A percentile compares a stretch with the other conserved stretches of the same genome.
Conservation (phyloP, 768 basidiomycete species). For the Fibroporia radiculosa region DNA sequence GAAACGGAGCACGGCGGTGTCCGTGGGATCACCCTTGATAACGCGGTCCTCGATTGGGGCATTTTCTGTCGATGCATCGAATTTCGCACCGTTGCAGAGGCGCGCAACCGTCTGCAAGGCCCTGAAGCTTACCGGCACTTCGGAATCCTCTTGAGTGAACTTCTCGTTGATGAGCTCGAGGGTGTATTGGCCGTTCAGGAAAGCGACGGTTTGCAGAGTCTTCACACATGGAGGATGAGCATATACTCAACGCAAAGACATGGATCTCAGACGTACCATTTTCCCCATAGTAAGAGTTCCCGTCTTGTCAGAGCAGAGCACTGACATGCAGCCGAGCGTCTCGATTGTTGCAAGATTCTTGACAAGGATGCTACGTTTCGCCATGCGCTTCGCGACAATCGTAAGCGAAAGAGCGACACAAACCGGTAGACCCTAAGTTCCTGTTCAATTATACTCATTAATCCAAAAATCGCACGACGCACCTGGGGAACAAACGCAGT, state of each 20-base stretch:
- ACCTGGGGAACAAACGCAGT: constrained; percentile 46
- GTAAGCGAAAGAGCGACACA: constrained; percentile 49
- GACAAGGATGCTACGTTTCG: constrained; percentile 44
- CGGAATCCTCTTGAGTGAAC: constrained; percentile 7
- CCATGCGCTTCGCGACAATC: constrained; percentile 33
- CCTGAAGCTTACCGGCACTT: constrained; percentile 19
- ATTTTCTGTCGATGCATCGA: constrained; percentile 27
- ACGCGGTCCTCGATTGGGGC: constrained; percentile 21
- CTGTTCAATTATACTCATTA: background rate
- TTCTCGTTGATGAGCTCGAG: constrained; percentile 15
- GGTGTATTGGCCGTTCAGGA: constrained; percentile 23
- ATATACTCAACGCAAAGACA: background rate
- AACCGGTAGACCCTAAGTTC: constrained; percentile 28
- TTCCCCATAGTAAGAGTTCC: constrained; percentile 48
- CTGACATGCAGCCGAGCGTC: constrained; percentile 55
- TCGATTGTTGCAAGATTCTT: constrained; percentile 60
- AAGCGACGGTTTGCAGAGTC: constrained; percentile 34
- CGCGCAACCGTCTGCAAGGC: constrained; percentile 33
- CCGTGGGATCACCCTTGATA: constrained; percentile 51
- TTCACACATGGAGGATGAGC: constrained; percentile 10
- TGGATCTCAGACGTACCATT: constrained; percentile 32
- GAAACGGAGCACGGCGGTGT: constrained; percentile 48
- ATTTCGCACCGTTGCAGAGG: constrained; percentile 54
- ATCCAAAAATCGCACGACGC: constrained; percentile 19
- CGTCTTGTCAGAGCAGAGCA: constrained; percentile 49